These are phyloP conservation scores for Phytophthora tubulina DNA, from an alignment of 352 stramenopile species.

Conservation along the genomic window DNA sequence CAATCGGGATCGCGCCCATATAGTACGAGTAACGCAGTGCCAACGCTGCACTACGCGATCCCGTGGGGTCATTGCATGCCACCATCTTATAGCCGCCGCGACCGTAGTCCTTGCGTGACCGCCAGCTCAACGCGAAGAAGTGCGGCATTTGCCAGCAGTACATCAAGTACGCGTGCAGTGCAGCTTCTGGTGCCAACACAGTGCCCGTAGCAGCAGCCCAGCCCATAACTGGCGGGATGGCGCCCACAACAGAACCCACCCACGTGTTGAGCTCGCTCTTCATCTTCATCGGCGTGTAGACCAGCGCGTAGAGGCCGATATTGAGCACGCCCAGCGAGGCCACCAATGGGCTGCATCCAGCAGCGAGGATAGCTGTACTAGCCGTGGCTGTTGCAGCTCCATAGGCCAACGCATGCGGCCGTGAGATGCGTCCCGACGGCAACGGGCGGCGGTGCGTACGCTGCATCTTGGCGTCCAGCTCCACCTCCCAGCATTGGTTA, in stretches of 20 bases:
- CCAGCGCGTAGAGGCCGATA: conserved; percentile 97
- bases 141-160: conserved; percentile 99
- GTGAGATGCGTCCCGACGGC: conserved; percentile 87
- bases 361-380: conserved; percentile 91
- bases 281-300: conserved; percentile 99
- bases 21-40: conserved; percentile 96
- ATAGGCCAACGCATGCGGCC: conserved; percentile 84
- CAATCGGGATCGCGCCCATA: conserved; percentile 94
- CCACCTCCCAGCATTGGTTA: conserved; percentile 98
- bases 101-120: conserved; percentile 93
- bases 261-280: conserved; percentile 98
- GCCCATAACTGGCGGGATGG: conserved; percentile 98
- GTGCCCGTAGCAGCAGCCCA: conserved; percentile 96
- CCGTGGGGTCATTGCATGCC: conserved; percentile 92
- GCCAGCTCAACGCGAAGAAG: conserved; percentile 99
- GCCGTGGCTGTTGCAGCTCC: conserved; percentile 86
- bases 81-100: conserved; percentile 97
- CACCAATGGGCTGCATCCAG: conserved; percentile 95
- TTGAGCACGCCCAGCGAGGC: conserved; percentile 96
- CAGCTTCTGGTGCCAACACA: conserved; percentile 73
- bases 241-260: conserved; percentile 98
- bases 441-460: conserved; percentile 95
- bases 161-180: conserved; percentile 88
- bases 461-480: conserved; percentile 97
- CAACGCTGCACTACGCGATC: conserved; percentile 91